Evolutionary conservation across 306 rosid species (phyloP).

Genomic region (Trichosanthes cucumerina): DNA sequence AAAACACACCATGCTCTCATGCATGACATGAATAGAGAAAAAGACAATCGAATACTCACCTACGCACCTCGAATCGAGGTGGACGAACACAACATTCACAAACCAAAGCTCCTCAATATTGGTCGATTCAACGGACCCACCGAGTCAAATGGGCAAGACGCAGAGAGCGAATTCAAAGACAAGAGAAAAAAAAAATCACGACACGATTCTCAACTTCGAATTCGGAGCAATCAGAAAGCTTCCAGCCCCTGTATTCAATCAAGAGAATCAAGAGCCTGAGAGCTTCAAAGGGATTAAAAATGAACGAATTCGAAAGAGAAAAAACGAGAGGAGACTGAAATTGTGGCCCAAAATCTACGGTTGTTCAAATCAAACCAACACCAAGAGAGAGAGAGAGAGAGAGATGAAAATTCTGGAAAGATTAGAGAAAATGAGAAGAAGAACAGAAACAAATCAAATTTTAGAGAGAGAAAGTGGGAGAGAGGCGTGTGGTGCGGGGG

Average conservation of each 20-base stretch:
- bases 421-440: not conserved
- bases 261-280: constrained; percentile 6
- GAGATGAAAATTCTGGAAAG: not conserved
- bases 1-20: not conserved
- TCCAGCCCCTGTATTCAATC: constrained; percentile 1
- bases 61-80: constrained; percentile 9
- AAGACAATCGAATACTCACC: constrained; percentile 32
- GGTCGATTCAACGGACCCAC: not conserved
- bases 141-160: too few species aligned
- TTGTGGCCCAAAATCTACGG: not conserved
- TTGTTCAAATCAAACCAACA: not conserved
- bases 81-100: constrained; percentile 11
- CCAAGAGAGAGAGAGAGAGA: not conserved
- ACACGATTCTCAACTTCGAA: not conserved
- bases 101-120: not conserved
- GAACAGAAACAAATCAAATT: not conserved
- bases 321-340: not conserved
- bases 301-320: not conserved
- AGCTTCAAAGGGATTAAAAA: not conserved
- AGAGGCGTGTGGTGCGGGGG: constrained; percentile 20
- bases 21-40: not conserved
- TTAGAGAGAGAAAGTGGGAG: constrained; percentile 7
- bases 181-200: not conserved
- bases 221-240: not conserved
- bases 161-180: not conserved